Evolutionary conservation across 2,329 filamentous ascomycete genomes (phyloP).

Genomic region (Pseudonectria foliicola): DNA sequence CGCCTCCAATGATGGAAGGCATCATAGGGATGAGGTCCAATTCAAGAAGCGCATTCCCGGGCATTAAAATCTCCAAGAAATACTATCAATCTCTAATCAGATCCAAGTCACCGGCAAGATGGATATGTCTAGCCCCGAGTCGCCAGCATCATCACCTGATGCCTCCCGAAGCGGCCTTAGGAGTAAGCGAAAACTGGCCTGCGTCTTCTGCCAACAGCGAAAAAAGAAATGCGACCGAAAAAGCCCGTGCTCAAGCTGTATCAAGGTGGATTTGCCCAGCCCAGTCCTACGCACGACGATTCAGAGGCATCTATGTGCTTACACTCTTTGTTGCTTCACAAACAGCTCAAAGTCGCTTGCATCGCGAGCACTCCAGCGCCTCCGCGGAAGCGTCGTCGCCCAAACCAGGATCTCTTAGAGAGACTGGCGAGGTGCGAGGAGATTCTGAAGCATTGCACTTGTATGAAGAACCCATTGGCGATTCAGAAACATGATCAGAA

Average conservation of each 20-base stretch:
- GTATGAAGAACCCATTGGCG: slow-evolving; percentile 1
- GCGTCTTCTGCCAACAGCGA: slow-evolving; percentile 25
- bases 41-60: too few relatives aligned
- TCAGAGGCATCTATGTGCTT: not conserved
- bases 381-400: slow-evolving; percentile 22
- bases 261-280: slow-evolving; percentile 14
- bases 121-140: not conserved
- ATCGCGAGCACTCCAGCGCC: slow-evolving; percentile 22
- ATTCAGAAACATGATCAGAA: too few relatives aligned
- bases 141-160: slow-evolving; percentile 6
- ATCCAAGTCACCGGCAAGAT: too few relatives aligned
- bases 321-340: not conserved
- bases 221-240: slow-evolving; percentile 28
- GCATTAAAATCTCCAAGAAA: too few relatives aligned
- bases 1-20: too few relatives aligned
- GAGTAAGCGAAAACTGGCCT: slow-evolving; percentile 14
- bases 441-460: slow-evolving; percentile 20
- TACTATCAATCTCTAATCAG: too few relatives aligned
- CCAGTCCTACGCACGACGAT: not conserved
- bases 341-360: slow-evolving; percentile 19
- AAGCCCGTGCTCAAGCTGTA: slow-evolving; percentile 24
- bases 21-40: too few relatives aligned
- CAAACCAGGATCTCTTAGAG: slow-evolving; percentile 22
- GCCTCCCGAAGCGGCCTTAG: slow-evolving; percentile 7
- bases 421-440: slow-evolving; percentile 19